Base-by-base conservation (phyloP, 257 asterid genomes). In the Verbena officinalis region DNA sequence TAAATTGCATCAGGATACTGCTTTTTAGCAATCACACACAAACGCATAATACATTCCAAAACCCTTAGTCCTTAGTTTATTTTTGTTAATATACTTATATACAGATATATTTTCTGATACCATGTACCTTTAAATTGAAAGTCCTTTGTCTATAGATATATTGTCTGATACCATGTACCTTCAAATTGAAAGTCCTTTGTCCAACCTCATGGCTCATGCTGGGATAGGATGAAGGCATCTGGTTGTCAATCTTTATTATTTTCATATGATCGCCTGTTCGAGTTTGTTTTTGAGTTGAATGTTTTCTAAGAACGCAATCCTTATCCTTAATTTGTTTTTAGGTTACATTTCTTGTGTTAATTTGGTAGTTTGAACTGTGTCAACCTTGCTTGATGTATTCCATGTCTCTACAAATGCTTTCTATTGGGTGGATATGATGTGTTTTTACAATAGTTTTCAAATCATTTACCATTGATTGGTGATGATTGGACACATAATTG, bases 401-500 rank as follows among this genome's bases (percentile, higher is more conserved):
- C 31, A 0, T 10, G 50, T 58, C 2, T 19, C n/a, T n/a, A n/a
- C 34, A n/a, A n/a, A 15, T 57, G 14, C 36, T 57, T 21, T 34
- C 13, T 20, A 38, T 9, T 16, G 23, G 44, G 38, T 57, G 52
- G n/a, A n/a, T 15, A 4, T 36, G 19, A n/a, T n/a, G 20, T 33
- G 53, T 43, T 46, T 63, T 16, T 31, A 4, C 10, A 7, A 0
- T 11, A 38, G 10, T 30, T 39, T 52, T 19, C 17, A 27, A 40
- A 23, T 52, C 1, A 3, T 42, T 27, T 54, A 8, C 19, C 22
- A 9, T 43, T 55, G 17, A 38, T 54, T 64, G 21, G 36, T 50
- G 30, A 64, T 52, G 27, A 67, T 27, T 15, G 15, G 48, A 49
- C 64, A 6, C 14, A 38, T 65, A 9, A 14, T 54, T 70, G 27